phyloP scores from a whole-genome alignment of 768 basidiomycete genomes.

The Suillus occidentalis region DNA sequence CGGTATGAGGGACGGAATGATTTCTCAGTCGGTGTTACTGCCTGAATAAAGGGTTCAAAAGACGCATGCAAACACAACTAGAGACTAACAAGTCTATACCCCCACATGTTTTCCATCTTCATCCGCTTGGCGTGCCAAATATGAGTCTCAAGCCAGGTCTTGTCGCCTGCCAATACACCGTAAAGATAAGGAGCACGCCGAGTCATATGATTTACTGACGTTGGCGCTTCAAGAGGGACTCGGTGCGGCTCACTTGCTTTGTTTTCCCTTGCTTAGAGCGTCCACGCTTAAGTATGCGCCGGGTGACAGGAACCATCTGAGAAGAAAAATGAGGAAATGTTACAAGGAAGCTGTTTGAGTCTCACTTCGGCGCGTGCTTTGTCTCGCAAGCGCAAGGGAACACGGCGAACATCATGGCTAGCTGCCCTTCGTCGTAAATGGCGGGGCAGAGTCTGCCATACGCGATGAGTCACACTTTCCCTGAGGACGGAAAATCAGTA shows the following conservation, averaged over 20 bases:
- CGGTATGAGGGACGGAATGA: constrained; percentile 89
- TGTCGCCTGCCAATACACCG: constrained; percentile 54
- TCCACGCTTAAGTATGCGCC: constrained; percentile 41
- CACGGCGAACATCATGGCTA: constrained; percentile 89
- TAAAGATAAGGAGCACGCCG: background rate
- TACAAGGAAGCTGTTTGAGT: constrained; percentile 24
- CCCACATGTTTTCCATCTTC: constrained; percentile 93
- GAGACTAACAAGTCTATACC: constrained; percentile 74
- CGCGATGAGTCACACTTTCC: constrained; percentile 69
- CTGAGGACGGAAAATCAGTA: constrained; percentile 36
- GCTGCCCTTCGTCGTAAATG: constrained; percentile 91
- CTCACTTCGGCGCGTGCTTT: constrained; percentile 82
- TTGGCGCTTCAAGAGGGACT: constrained; percentile 69
- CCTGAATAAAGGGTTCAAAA: constrained; percentile 41
- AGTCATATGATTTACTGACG: constrained; percentile 42
- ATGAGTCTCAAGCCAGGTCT: constrained; percentile 94
- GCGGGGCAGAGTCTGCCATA: constrained; percentile 91
- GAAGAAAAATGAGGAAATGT: constrained; percentile 16
- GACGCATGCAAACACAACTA: background rate
- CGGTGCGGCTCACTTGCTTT: constrained; percentile 57
- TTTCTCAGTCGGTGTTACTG: constrained; percentile 87
- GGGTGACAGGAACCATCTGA: constrained; percentile 55
- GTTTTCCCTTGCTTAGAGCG: constrained; percentile 65
- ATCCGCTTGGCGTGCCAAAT: constrained; percentile 97
- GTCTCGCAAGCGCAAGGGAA: constrained; percentile 79